A percentile compares a stretch with the other conserved stretches of the same genome.
Evolutionary conservation across 1,284 basidiomycete genomes (phyloP).

Genomic region (Cutaneotrichosporon sp.): DNA sequence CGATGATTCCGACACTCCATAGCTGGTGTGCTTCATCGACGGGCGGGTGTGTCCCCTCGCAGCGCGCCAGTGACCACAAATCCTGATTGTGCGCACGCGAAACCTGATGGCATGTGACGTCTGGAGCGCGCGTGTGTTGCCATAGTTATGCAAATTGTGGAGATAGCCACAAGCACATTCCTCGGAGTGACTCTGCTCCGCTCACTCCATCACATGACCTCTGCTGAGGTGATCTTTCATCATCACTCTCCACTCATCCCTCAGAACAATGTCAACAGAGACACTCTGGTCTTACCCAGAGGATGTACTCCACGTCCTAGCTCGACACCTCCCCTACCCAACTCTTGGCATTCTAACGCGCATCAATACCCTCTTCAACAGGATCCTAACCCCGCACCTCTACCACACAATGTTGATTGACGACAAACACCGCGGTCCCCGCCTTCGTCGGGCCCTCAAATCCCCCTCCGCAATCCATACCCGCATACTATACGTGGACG

Average conservation of each 20-base stretch:
- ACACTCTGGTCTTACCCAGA: slow-evolving; percentile 4
- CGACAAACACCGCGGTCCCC: not conserved
- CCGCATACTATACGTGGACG: slow-evolving; percentile 1
- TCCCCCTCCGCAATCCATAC: not conserved
- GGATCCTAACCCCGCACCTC: not conserved
- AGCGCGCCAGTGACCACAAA: too few relatives aligned
- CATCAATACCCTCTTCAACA: not conserved
- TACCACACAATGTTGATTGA: not conserved
- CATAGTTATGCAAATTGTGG: too few relatives aligned
- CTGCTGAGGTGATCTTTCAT: not conserved
- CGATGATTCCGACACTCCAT: too few relatives aligned
- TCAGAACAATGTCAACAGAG: not conserved
- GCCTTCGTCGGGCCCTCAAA: not conserved
- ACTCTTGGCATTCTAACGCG: not conserved
- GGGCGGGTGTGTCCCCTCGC: too few relatives aligned
- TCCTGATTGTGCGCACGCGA: too few relatives aligned
- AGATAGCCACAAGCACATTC: not conserved
- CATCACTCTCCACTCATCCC: not conserved
- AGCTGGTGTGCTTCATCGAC: too few relatives aligned
- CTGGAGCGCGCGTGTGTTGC: too few relatives aligned
- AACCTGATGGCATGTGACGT: too few relatives aligned
- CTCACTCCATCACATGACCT: not conserved
- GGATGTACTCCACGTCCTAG: not conserved
- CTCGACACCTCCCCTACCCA: not conserved
- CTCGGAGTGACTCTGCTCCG: not conserved